Base-by-base conservation (phyloP, 2,329 filamentous ascomycete species). In the Ceratocystis destructans region DNA sequence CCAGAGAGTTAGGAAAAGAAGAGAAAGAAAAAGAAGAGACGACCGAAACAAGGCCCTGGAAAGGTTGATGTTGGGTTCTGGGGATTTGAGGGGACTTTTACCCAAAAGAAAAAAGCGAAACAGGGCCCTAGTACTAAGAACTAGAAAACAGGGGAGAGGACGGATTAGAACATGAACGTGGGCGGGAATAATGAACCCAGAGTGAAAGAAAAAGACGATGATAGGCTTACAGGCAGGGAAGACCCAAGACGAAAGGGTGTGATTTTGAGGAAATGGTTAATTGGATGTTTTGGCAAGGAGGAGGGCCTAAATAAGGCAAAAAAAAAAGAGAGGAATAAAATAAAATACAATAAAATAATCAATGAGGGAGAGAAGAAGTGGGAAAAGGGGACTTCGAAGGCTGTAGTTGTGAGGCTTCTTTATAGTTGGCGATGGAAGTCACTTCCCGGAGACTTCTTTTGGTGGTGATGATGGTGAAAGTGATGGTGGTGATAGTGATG, bases 161-260 rank as follows among this genome's bases (percentile, higher is more conserved):
- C 12, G n/a, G 25, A 25, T 33, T 8, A 53, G 28, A 57, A 57
- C 25, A 57, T 7, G 53, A 25, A 31, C 53, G 25, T 37, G 33
- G 33, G 12, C 33, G 53, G 53, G 25, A 53, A 25, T 28, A 53
- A 28, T 53, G 25, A 31, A 6, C 15, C 25, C 12, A 33, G 53
- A 57, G 10, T 22, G 17, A 31, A 17, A 55, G 17, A 31, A 57
- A 22, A 33, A 37, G 53, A 57, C 53, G 53, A 31, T 7, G 33
- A 31, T 22, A 50, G 46, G 46, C 53, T n/a, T 31, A 57, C 53
- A 57, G 53, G 53, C n/a, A n/a, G n/a, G n/a, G 53, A 57, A 57
- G 53, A 57, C 28, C 53, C 53, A 57, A 37, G 53, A 33, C 7
- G 28, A 57, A 28, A 57, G 53, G 46, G 53, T 57, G 53, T 57